Base-by-base conservation (phyloP, 306 rosid species). In the Acacia crassicarpa region DNA sequence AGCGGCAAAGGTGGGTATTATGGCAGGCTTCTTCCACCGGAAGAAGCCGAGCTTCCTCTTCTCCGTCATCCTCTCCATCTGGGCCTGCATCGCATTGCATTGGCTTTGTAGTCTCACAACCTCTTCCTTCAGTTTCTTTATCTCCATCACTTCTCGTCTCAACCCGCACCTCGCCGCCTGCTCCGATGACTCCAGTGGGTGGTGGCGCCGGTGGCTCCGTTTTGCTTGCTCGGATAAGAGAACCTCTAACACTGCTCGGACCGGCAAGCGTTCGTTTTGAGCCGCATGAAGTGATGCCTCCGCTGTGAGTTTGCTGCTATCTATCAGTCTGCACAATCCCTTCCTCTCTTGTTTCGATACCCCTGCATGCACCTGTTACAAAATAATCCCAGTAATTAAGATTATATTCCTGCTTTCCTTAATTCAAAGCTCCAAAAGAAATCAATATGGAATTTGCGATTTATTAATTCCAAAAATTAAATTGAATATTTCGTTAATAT, bases 241-340 rank as follows among this genome's bases (percentile, higher is more conserved):
- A 3, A 95, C 97, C 80, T 92, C 98, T 77, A 95, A 89, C 5
- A 95, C 96, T 5, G 98, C 96, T 81, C 99, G 88, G 9, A 95
- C 94, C 0, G 99, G 98, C 61, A 95, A 83, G 23, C 99, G 84
- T 45, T 95, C 99, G 81, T 95, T 95, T 69, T 95, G 97, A 22
- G 96, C 91, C 10, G 99, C 98, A 73, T 95, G 99, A 59, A 93
- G 86, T 67, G 98, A 91, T 2, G 98, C 99, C 78, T 95, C 98
- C 6, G 90, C 82, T 8, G 98, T 88, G 16, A 95, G 92, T 74
- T 95, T 95, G n/a, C 91, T 80, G 84, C 91, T 88, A 83, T 95
- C 99, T 54, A 95, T 88, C 66, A 95, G 70, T 35, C 86, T 83
- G 59, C 99, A 93, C 2, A 95, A 79, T 23, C 78, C 86, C 91